Evolutionary conservation across 257 asterid genomes (phyloP).

Genomic region (Penstemon eatonii): DNA sequence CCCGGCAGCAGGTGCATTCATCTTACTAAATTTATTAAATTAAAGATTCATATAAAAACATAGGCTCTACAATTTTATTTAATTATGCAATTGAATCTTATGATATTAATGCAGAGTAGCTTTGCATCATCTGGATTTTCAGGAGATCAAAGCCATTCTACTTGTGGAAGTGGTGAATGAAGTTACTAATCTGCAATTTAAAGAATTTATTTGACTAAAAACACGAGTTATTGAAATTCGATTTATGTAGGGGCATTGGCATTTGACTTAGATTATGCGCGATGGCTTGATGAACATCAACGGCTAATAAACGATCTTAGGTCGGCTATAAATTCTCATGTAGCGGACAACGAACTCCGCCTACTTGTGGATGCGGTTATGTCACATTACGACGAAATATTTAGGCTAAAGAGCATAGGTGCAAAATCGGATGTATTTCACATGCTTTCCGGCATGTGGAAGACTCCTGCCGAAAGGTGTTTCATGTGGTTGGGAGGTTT

Average conservation of each 20-base stretch:
- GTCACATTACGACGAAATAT: conserved; percentile 80
- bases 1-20: conserved; percentile 71
- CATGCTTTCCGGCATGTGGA: conserved; percentile 97
- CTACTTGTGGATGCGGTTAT: conserved; percentile 72
- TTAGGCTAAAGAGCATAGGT: conserved; percentile 62
- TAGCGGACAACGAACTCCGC: conserved; percentile 59
- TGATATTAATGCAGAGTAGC: conserved; percentile 43
- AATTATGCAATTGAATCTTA: no score
- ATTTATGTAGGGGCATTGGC: conserved; percentile 56
- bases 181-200: background rate
- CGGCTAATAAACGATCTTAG: conserved; percentile 65
- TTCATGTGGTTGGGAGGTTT: conserved; percentile 99
- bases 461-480: conserved; percentile 87
- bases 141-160: conserved; percentile 48
- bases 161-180: conserved; percentile 62
- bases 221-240: no score
- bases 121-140: conserved; percentile 42
- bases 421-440: conserved; percentile 78
- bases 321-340: conserved; percentile 60
- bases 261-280: conserved; percentile 77
- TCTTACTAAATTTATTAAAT: background rate
- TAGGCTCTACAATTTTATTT: no score
- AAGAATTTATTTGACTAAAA: background rate
- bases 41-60: no score
- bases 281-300: conserved; percentile 87